Evolutionary conservation across 2,329 filamentous ascomycete genomes (phyloP), one percentile per base, ranked within the genome.

Genomic region (Coniosporium uncinatum): DNA sequence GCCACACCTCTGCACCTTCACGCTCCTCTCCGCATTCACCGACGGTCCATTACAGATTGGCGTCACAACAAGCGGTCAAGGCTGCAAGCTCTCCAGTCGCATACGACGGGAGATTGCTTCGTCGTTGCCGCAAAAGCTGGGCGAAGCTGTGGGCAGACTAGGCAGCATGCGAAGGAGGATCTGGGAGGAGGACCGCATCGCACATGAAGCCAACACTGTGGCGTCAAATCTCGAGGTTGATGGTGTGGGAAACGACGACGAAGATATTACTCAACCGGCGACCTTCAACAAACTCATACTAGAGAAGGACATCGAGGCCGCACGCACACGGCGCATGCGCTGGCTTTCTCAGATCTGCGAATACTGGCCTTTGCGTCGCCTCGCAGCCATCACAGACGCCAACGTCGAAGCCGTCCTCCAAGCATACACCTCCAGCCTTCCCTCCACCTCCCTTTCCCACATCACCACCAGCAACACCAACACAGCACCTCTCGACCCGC

Each of bases 271-370:
- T 40, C 93, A 97, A 62, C 79, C 76, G 14, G 79, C 90, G 1
- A 77, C 75, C 0, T 96, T 98, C 63, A 98, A 98, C 62, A 81
- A 77, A 46, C 71, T 98, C 4, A 76, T 97, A 5, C 78, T 75
- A 0, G 82, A 87, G 36, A 79, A 82, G 35, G 88, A 93, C 54
- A 66, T 77, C 1, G 83, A 85, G 45, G 83, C 83, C 3, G 78
- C 81, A 14, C 88, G 88, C 57, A 89, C 78, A 18, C 75, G 91
- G 45, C 78, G 93, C 39, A 90, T 95, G 72, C 79, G 93, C 43
- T 98, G 93, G 93, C 72, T 98, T 2, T 80, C 85, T 17, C 93
- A 98, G 59, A 88, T 98, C 40, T 98, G 93, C 73, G 93, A 98
- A 69, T 98, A 98, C 66, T 98, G 93, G 93, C 90, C 93, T 2